These are phyloP conservation scores for Lantana camara DNA, from an alignment of 257 asterid genomes.

Conservation along the genomic window DNA sequence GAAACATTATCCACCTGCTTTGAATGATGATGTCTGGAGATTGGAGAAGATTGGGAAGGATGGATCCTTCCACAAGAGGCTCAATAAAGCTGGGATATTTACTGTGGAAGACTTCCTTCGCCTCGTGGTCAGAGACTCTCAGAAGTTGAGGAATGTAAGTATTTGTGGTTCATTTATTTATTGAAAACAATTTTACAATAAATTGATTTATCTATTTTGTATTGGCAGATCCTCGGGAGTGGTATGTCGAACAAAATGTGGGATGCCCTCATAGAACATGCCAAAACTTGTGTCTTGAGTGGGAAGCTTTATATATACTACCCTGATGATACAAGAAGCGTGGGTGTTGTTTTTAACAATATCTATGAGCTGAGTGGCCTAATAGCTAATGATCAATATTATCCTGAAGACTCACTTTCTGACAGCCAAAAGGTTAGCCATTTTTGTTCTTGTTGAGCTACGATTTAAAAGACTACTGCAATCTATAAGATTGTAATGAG, in stretches of 20 bases:
- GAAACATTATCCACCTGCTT: conserved; percentile 95
- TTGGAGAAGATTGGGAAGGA: conserved; percentile 99
- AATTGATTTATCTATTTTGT: conserved; percentile 1
- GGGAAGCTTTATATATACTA: conserved; percentile 90
- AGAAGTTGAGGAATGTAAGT: conserved; percentile 84
- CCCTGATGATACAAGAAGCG: conserved; percentile 76
- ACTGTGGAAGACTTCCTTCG: conserved; percentile 91
- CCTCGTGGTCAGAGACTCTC: conserved; percentile 87
- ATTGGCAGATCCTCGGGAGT: conserved; percentile 84
- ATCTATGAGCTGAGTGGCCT: conserved; percentile 92
- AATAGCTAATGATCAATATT: conserved; percentile 74
- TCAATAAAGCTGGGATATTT: conserved; percentile 75
- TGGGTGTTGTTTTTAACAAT: conserved; percentile 88
- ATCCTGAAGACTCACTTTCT: conserved; percentile 86
- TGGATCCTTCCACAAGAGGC: conserved; percentile 97
- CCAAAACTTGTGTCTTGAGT: conserved; percentile 91
- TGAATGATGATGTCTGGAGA: conserved; percentile 96
- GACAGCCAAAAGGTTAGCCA: conserved; percentile 87
- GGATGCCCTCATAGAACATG: conserved; percentile 94
- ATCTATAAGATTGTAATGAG: no score
- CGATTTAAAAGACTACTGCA: neutral
- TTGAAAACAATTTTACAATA: conserved; percentile 15
- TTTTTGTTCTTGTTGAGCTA: no score
- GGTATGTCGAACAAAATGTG: conserved; percentile 99
- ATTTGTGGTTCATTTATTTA: conserved; percentile 9